These are phyloP conservation scores for Pythium guiyangense DNA, from an alignment of 352 stramenopile genomes.

Conservation along the genomic window DNA sequence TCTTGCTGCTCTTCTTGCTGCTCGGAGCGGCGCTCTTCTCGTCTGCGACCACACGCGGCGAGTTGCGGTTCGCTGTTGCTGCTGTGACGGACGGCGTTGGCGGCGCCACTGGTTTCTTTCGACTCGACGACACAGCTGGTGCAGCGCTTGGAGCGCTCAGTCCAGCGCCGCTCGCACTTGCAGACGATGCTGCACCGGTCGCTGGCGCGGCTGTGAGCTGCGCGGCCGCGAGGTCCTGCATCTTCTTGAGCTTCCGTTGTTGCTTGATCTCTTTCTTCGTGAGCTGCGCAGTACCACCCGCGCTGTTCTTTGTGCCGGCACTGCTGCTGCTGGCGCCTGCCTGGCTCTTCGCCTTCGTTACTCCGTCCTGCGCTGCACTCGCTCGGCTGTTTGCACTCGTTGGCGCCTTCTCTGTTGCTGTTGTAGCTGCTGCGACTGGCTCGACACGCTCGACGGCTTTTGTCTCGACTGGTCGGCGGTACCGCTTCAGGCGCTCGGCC, in stretches of 20 bases:
- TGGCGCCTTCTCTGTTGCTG: constrained; percentile 4
- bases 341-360: constrained; percentile 18
- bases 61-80: constrained; percentile 9
- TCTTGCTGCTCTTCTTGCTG: constrained; percentile 41
- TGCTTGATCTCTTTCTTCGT: constrained; percentile 76
- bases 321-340: background rate
- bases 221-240: constrained; percentile 43
- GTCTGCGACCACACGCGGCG: constrained; percentile 20
- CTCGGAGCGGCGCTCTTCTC: constrained; percentile 26
- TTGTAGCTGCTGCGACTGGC: background rate
- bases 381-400: background rate
- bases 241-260: constrained; percentile 66
- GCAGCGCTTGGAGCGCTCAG: no score
- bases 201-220: constrained; percentile 3
- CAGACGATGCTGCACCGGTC: background rate
- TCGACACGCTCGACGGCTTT: constrained; percentile 3
- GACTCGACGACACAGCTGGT: background rate
- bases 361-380: background rate
- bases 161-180: constrained; percentile 8
- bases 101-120: constrained; percentile 7
- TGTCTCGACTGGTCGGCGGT: constrained; percentile 23
- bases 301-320: constrained; percentile 5
- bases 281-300: constrained; percentile 13
- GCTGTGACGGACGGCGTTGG: constrained; percentile 1
- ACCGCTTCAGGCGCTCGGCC: constrained; percentile 53